Percentiles rank a stretch among this genome's conserved stretches.
phyloP scores from a whole-genome alignment of 2,329 filamentous ascomycete species.

The Fusarium irregulare region DNA sequence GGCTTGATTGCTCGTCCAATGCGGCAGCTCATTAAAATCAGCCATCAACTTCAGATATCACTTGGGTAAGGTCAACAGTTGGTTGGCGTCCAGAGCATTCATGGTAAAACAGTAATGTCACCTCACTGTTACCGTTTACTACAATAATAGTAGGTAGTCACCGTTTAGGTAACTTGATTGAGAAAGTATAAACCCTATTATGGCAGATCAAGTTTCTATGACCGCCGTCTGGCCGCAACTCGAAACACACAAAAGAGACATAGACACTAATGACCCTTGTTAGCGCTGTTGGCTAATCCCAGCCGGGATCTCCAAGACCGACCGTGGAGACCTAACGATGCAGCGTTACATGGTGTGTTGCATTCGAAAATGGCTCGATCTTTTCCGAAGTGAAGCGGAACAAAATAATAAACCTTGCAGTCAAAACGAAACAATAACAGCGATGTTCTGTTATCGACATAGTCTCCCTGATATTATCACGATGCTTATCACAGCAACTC shows the following conservation, averaged over 20 bases:
- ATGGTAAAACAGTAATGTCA: slow-evolving; percentile 16
- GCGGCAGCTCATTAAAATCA: neutral
- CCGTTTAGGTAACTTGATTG: slow-evolving; percentile 13
- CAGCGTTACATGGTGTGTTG: slow-evolving; percentile 21
- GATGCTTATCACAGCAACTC: neutral
- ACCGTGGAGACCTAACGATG: slow-evolving; percentile 6
- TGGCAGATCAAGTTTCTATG: slow-evolving; percentile 24
- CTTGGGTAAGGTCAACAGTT: neutral
- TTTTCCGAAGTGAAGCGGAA: slow-evolving; percentile 10
- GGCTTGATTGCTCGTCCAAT: neutral
- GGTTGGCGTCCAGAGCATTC: neutral
- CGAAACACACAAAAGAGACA: slow-evolving; percentile 41
- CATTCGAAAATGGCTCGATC: slow-evolving; percentile 16
- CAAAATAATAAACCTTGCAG: neutral
- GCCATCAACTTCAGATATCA: neutral
- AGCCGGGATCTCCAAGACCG: neutral
- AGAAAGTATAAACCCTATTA: slow-evolving; percentile 10
- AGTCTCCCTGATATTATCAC: neutral
- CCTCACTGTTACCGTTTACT: slow-evolving; percentile 22
- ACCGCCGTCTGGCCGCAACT: slow-evolving; percentile 39
- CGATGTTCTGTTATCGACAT: slow-evolving; percentile 12
- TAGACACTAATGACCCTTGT: slow-evolving; percentile 10
- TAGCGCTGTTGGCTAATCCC: slow-evolving; percentile 3
- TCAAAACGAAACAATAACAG: slow-evolving; percentile 20
- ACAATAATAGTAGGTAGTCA: slow-evolving; percentile 1